Percentiles rank a stretch among this genome's conserved stretches.
Conservation (phyloP, 768 basidiomycete species). For the Cystofilobasidium capitatum region DNA sequence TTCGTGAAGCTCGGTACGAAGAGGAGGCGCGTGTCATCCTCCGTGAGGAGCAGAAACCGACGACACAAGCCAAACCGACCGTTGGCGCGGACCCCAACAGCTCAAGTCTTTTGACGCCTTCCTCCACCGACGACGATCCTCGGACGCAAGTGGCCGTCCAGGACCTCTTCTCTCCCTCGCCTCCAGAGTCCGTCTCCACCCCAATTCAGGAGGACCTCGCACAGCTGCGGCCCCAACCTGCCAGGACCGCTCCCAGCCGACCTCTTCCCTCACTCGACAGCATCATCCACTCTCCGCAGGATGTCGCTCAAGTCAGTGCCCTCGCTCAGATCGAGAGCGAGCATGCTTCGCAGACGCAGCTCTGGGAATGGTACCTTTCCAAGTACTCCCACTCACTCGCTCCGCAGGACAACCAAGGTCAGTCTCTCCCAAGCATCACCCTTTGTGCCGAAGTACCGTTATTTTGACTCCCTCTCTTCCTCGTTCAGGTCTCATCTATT, state of each 20-base stretch:
- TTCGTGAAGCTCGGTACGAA: constrained; percentile 75
- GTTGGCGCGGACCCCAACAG: too few relatives aligned
- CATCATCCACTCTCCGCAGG: constrained; percentile 51
- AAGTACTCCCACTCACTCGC: constrained; percentile 78
- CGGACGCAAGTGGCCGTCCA: background rate
- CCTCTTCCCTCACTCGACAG: constrained; percentile 12
- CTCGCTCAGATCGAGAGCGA: constrained; percentile 63
- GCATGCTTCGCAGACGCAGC: constrained; percentile 73
- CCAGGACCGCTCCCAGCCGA: background rate
- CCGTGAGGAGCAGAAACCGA: constrained; percentile 23
- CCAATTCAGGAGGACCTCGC: background rate
- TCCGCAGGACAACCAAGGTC: constrained; percentile 85
- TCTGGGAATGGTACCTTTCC: constrained; percentile 92
- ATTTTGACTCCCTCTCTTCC: background rate
- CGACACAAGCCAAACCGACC: background rate
- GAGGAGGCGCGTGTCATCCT: constrained; percentile 46
- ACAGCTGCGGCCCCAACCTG: background rate
- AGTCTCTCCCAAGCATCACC: constrained; percentile 65
- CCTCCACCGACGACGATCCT: background rate
- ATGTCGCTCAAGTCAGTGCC: constrained; percentile 65
- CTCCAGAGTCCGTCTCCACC: constrained; percentile 2
- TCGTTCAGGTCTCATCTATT: background rate
- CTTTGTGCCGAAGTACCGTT: constrained; percentile 1
- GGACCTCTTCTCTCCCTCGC: background rate
- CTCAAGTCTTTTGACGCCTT: background rate